These are phyloP conservation scores for Nakataea oryzae DNA, from an alignment of 2,329 filamentous ascomycete genomes.

Conservation along the genomic window DNA sequence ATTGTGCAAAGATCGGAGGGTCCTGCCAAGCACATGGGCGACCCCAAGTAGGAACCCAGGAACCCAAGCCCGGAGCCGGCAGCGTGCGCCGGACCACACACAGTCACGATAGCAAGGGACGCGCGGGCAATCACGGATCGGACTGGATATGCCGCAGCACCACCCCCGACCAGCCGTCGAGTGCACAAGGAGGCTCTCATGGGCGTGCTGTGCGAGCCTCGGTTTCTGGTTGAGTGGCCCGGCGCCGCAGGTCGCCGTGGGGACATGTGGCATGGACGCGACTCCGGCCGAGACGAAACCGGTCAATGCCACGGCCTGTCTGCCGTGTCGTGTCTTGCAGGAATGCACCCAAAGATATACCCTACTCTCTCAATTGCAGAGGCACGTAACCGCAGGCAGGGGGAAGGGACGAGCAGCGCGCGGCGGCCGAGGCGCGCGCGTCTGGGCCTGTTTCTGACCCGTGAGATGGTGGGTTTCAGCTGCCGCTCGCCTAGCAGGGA, in stretches of 20 bases:
- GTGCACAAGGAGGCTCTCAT: background rate
- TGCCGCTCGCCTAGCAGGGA: background rate
- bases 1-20: background rate
- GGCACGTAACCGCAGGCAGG: background rate
- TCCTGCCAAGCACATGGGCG: background rate
- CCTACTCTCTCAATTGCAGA: background rate
- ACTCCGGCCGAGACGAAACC: background rate
- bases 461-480: background rate
- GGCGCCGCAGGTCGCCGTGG: background rate
- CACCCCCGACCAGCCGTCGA: background rate
- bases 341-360: background rate
- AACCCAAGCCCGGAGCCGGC: background rate
- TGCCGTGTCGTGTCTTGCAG: background rate
- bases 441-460: background rate
- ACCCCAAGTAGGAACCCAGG: background rate
- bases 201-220: too few species aligned
- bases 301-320: background rate
- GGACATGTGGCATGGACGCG: background rate
- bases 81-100: background rate
- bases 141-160: background rate
- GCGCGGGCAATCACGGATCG: background rate
- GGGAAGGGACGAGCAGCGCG: background rate
- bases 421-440: background rate
- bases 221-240: background rate
- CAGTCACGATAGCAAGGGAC: background rate